phyloP scores from a whole-genome alignment of 495 filamentous ascomycete genomes.

The Trichocladium uniseriatum region DNA sequence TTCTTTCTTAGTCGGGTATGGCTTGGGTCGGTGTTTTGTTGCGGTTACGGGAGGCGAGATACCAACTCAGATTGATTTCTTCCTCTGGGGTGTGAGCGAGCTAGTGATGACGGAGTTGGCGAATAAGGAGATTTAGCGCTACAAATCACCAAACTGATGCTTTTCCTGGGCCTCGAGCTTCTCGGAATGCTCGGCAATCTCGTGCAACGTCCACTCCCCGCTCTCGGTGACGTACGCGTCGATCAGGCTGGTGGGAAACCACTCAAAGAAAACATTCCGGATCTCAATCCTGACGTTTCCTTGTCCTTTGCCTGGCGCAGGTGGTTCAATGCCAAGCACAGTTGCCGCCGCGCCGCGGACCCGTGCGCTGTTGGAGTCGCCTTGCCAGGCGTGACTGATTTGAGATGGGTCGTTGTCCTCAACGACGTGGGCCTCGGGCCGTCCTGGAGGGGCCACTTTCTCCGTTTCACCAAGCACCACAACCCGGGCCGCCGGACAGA shows the following conservation, averaged over 20 bases:
- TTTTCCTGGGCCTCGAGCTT: slow-evolving; percentile 22
- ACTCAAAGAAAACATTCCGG: slow-evolving; percentile 58
- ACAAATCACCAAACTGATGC: slow-evolving; percentile 28
- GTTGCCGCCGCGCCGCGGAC: slow-evolving; percentile 13
- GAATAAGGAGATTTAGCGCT: neutral
- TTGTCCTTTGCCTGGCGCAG: neutral
- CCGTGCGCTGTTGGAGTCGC: slow-evolving; percentile 12
- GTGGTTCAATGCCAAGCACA: neutral
- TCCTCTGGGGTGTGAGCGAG: neutral
- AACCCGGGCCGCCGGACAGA: slow-evolving; percentile 35
- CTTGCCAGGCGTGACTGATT: slow-evolving; percentile 40
- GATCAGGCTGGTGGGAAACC: slow-evolving; percentile 45
- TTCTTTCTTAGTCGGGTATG: slow-evolving; percentile 8
- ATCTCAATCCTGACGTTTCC: slow-evolving; percentile 25
- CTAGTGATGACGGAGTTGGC: too few species aligned
- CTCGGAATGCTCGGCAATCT: slow-evolving; percentile 24
- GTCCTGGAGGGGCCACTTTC: slow-evolving; percentile 46
- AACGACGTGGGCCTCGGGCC: slow-evolving; percentile 24
- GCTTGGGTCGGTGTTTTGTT: neutral
- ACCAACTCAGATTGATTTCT: neutral
- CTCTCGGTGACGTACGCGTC: slow-evolving; percentile 51
- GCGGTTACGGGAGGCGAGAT: neutral
- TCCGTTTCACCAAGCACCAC: slow-evolving; percentile 49
- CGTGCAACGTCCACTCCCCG: slow-evolving; percentile 25
- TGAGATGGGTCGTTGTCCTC: slow-evolving; percentile 44